Conservation (phyloP, 257 asterid species). For the Rehmannia glutinosa region DNA sequence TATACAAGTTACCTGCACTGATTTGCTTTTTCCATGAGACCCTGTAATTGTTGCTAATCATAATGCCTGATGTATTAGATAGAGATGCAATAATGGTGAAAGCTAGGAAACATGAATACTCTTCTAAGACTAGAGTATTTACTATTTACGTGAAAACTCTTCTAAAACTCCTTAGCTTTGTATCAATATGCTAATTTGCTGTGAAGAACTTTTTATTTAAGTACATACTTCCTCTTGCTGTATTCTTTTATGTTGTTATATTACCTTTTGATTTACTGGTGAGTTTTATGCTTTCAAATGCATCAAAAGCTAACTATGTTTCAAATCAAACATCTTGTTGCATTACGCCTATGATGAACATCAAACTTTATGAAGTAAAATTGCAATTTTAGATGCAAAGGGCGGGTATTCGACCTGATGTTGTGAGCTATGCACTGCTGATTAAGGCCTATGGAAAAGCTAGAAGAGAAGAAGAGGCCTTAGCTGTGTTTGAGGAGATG, state of each 20-base stretch:
- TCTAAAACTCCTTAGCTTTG: too few relatives aligned
- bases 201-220: too few relatives aligned
- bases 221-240: background rate
- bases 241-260: background rate
- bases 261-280: background rate
- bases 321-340: constrained; percentile 8
- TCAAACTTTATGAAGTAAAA: constrained; percentile 16
- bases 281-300: background rate
- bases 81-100: too few relatives aligned
- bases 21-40: too few relatives aligned
- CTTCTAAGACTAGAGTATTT: too few relatives aligned
- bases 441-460: constrained; percentile 92
- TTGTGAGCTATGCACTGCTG: constrained; percentile 86
- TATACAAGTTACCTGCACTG: too few relatives aligned
- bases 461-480: constrained; percentile 98
- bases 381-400: constrained; percentile 75
- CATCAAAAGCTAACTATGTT: background rate
- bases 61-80: too few relatives aligned
- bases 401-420: constrained; percentile 73
- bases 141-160: too few relatives aligned
- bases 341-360: constrained; percentile 2
- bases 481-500: constrained; percentile 97
- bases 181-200: too few relatives aligned
- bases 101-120: too few relatives aligned
- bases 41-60: too few relatives aligned